Conservation (phyloP, 805 yeast species). For the Jamesozyma lodderae region DNA sequence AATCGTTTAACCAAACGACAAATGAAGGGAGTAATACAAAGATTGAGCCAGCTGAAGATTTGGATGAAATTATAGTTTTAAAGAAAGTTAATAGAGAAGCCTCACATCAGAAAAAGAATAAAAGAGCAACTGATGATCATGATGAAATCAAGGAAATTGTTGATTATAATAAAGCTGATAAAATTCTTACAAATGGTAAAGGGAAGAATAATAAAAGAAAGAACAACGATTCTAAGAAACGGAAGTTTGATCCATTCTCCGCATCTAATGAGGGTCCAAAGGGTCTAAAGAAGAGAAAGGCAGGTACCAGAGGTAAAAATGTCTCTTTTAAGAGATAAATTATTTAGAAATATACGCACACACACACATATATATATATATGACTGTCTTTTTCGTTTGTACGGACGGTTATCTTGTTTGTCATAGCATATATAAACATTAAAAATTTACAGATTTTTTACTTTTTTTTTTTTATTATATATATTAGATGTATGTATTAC, state of each 20-base stretch:
- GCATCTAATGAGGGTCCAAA: constrained; percentile 41
- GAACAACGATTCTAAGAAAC: constrained; percentile 28
- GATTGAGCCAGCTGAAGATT: constrained; percentile 11
- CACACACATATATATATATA: too few relatives aligned
- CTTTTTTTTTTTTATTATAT: too few relatives aligned
- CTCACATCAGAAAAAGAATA: constrained; percentile 5
- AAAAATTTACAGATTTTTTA: too few relatives aligned
- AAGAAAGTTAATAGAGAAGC: constrained; percentile 21
- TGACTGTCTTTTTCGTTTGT: too few relatives aligned
- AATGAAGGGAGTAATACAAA: background rate
- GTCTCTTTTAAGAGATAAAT: constrained; percentile 23
- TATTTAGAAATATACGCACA: background rate
- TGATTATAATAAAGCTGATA: constrained; percentile 39
- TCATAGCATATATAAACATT: background rate
- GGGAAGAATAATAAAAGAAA: constrained; percentile 7
- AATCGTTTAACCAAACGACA: background rate
- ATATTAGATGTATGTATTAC: too few relatives aligned
- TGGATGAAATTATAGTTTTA: constrained; percentile 36
- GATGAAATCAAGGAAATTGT: constrained; percentile 24
- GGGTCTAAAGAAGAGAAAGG: constrained; percentile 38
- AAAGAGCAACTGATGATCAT: background rate
- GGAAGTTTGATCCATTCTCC: constrained; percentile 54
- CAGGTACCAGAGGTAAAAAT: constrained; percentile 21
- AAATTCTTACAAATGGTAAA: constrained; percentile 27
- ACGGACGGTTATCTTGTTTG: too few relatives aligned